Conservation (phyloP, 345 rosid species). For the Draba incana region DNA sequence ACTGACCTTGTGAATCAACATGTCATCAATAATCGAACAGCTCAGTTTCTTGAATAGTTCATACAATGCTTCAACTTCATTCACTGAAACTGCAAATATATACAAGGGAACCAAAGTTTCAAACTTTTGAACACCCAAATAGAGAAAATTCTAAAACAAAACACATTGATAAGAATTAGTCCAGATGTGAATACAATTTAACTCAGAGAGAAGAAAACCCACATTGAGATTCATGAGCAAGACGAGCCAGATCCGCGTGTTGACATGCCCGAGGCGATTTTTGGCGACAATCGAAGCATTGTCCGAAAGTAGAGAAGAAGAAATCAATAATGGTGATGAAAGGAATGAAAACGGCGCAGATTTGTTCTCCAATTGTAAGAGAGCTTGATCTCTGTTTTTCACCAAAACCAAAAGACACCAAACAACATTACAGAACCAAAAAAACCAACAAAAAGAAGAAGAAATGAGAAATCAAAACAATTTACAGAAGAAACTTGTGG, state of each 20-base stretch:
- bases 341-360: slow-evolving; percentile 69
- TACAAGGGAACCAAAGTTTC: not conserved
- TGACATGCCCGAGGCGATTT: slow-evolving; percentile 13
- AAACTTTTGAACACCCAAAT: not conserved
- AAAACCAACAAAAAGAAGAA: not conserved
- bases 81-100: slow-evolving; percentile 57
- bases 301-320: slow-evolving; percentile 42
- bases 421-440: slow-evolving; percentile 15
- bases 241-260: slow-evolving; percentile 51
- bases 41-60: slow-evolving; percentile 76
- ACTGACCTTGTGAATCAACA: slow-evolving; percentile 78
- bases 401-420: not conserved
- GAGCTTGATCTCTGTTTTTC: slow-evolving; percentile 56
- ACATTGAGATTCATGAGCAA: slow-evolving; percentile 70
- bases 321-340: slow-evolving; percentile 56
- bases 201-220: not conserved
- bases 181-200: not conserved
- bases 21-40: slow-evolving; percentile 64
- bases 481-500: slow-evolving; percentile 37
- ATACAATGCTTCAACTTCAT: slow-evolving; percentile 73
- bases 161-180: not conserved
- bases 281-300: slow-evolving; percentile 51
- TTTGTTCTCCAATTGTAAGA: slow-evolving; percentile 60
- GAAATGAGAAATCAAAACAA: not conserved
- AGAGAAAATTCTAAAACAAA: not conserved